Evolutionary conservation across 1,139 yeast species (phyloP), one percentile per base, ranked within the genome.

Genomic region (Meyerozyma athensensis): DNA sequence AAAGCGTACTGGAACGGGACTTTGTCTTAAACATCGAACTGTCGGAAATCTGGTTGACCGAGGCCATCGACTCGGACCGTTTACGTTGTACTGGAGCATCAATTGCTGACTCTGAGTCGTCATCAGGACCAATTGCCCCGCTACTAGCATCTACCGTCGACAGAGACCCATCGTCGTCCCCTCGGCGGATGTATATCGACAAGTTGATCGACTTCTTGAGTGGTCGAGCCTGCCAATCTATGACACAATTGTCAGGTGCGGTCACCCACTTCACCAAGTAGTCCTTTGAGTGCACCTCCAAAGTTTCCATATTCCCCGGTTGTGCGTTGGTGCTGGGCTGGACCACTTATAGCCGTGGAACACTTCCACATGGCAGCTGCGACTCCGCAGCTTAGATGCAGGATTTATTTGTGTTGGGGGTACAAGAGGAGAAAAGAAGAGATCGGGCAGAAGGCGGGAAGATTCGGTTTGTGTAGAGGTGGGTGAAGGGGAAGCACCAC

Each of bases 231-330:
- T 83, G 90, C 84, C 94, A 92, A 45, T 77, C 77, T 33, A 90
- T 74, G 18, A 72, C 60, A 21, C 82, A 75, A 43, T 79, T 74
- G 33, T 78, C 82, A 0, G 86, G 82, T 7, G 83, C 86, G 45
- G 80, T 76, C 42, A 89, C 79, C 97, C 97, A 92, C 51, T 90
- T 86, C 52, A 90, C 85, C 47, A 89, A 76, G 54, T 86, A 90
- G 42, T 92, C 85, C 56, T 86, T 85, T 38, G 95, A 82, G 52
- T 90, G 95, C 32, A 92, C 79, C 59, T 90, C 97, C 40, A 92
- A 73, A 2, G 90, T 81, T 59, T 89, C 96, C 94, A 84, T 85
- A 13, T 24, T 24, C 17, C 14, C 10, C 26, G 39, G 38, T 10
- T 17, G 19, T 31, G 23, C 34, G 16, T n/a, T 9, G 32, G 20